phyloP scores from a whole-genome alignment of 2,329 filamentous ascomycete genomes.

The Kalmusia sp. region DNA sequence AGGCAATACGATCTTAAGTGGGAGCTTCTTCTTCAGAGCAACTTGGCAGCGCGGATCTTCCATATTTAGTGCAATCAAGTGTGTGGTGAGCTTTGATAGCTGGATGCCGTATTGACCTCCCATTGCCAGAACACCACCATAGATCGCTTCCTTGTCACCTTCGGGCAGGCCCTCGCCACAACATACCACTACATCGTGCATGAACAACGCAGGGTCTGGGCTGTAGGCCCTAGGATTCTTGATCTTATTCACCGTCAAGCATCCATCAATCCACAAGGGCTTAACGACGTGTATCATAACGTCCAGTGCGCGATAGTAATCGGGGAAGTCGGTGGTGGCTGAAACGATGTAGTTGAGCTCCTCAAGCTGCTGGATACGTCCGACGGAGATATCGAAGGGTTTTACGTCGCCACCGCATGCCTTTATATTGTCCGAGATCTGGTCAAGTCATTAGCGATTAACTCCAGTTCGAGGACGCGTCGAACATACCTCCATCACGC shows the following conservation, averaged over 20 bases:
- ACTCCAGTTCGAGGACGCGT: conserved; percentile 22
- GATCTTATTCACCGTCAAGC: conserved; percentile 72
- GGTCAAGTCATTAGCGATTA: conserved; percentile 25
- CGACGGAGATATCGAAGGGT: conserved; percentile 46
- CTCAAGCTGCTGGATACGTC: conserved; percentile 49
- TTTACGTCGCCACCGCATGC: conserved; percentile 58
- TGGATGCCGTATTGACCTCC: conserved; percentile 80
- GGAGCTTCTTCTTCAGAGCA: conserved; percentile 69
- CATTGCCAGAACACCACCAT: conserved; percentile 86
- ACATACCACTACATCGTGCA: conserved; percentile 82
- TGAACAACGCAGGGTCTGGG: conserved; percentile 88
- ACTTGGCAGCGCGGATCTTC: conserved; percentile 74
- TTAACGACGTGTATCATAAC: conserved; percentile 85
- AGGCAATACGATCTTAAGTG: conserved; percentile 84
- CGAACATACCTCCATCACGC: conserved; percentile 32
- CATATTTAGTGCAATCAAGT: conserved; percentile 82
- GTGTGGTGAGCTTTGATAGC: conserved; percentile 78
- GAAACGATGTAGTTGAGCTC: conserved; percentile 72
- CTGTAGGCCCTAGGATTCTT: conserved; percentile 84
- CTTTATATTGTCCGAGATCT: conserved; percentile 57
- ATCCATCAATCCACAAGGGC: conserved; percentile 78
- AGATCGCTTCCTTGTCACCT: conserved; percentile 89
- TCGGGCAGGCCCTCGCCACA: conserved; percentile 80
- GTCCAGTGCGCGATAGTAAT: conserved; percentile 77
- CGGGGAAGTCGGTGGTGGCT: conserved; percentile 87